Percentiles rank a stretch among this genome's conserved stretches.
Evolutionary conservation across 2,329 filamentous ascomycete species (phyloP).

Genomic region (Cladobotryum mycophilum): DNA sequence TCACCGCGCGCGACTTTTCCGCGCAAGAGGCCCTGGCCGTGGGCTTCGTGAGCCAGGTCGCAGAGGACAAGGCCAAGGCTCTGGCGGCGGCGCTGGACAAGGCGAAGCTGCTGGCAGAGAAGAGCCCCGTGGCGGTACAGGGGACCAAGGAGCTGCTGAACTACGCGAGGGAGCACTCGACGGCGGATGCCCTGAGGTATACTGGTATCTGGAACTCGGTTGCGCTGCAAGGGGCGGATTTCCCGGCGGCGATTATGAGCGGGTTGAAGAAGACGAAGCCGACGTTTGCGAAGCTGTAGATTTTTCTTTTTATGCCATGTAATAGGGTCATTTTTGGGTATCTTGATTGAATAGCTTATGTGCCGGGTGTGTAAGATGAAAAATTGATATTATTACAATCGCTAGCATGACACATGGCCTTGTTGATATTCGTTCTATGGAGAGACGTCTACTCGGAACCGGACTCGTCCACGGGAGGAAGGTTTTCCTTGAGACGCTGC

Average conservation of each 20-base stretch:
- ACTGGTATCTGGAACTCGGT: constrained; percentile 83
- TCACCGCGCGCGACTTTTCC: constrained; percentile 64
- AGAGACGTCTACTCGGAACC: constrained; percentile 37
- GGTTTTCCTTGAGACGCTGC: constrained; percentile 46
- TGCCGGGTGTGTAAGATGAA: constrained; percentile 8
- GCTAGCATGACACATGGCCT: no score
- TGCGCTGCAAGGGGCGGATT: constrained; percentile 74
- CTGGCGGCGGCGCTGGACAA: constrained; percentile 57
- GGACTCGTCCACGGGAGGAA: constrained; percentile 46
- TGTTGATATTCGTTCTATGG: no score
- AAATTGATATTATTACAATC: no score
- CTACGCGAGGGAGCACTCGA: constrained; percentile 69
- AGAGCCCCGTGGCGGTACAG: constrained; percentile 83
- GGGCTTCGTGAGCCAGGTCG: constrained; percentile 64
- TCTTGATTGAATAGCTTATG: not conserved
- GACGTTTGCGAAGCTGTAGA: constrained; percentile 75
- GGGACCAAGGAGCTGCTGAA: constrained; percentile 84
- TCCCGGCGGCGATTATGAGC: constrained; percentile 66
- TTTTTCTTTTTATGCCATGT: not conserved
- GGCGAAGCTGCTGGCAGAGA: constrained; percentile 61
- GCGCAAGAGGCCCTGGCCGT: constrained; percentile 62
- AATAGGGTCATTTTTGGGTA: not conserved
- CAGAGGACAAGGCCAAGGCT: constrained; percentile 55
- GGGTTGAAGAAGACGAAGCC: constrained; percentile 73
- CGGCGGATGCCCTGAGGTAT: constrained; percentile 75